Base-by-base conservation (phyloP, 345 rosid species). In the Pistacia atlantica region DNA sequence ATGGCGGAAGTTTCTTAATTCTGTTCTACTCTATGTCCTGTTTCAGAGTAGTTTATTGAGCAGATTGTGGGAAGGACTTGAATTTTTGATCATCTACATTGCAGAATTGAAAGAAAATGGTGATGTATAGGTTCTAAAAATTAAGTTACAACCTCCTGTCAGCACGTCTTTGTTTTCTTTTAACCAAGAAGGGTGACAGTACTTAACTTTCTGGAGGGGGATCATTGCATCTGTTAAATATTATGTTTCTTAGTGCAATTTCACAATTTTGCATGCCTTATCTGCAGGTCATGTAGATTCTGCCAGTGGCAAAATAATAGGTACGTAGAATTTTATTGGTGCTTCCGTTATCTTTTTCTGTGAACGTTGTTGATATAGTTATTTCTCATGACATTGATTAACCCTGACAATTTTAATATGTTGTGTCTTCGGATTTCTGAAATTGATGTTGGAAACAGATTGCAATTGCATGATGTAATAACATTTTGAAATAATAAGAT, bases 281-380 rank as follows among this genome's bases (percentile, higher is more conserved):
- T 59, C 79, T 65, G 77, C 77, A 74, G 77, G 77, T 74, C 11
- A 4, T 54, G 70, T 64, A 65, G 63, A 37, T 37, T 65, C 77
- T 74, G 77, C 77, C 62, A 37, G 64, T 65, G 71, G 71, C 77
- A 65, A 74, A 73, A 69, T 11, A 20, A 55, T 74, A 74, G 77
- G 77, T 74, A 65, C 52, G 71, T 65, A 38, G 63, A 74, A 52
- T 64, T 64, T 74, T 33, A 35, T 74, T 20, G 71, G 59, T 35
- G 12, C 8, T 8, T 42, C 9, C 9, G 0, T 54, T 9, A 14
- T 54, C 2, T 35, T 73, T 33, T 49, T 56, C 6, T 42, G 20
- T 7, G 37, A 55, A 74, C 70, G 9, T 65, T 42, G 33, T 74
- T 52, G 35, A 54, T 65, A 33, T 3, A 55, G 54, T 51, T 46